Evolutionary conservation across 108 stramenopile species (phyloP).

Genomic region (Thalassiosira profunda): DNA sequence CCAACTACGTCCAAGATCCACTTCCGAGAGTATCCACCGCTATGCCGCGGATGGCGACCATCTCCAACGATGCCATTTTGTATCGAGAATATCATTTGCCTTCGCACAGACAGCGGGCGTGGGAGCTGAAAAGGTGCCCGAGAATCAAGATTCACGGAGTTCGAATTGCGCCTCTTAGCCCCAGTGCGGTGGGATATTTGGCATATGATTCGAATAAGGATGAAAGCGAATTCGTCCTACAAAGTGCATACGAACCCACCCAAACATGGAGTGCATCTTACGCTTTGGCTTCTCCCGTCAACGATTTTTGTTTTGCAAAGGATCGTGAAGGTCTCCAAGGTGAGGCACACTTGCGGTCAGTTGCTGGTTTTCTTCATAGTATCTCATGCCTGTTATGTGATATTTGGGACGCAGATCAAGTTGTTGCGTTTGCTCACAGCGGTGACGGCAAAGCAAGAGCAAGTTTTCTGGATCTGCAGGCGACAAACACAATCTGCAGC

Average conservation of each 20-base stretch:
- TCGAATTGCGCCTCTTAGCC: constrained; percentile 13
- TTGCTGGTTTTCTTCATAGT: neutral
- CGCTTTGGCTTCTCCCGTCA: neutral
- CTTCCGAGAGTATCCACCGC: neutral
- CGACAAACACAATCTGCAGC: neutral
- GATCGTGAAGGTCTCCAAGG: constrained; percentile 1
- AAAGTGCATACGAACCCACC: neutral
- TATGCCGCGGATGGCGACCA: constrained; percentile 24
- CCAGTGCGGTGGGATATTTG: neutral
- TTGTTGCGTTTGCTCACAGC: constrained; percentile 33
- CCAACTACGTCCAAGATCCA: neutral
- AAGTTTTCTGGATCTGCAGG: constrained; percentile 15
- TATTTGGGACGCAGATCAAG: too few relatives aligned
- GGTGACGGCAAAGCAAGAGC: constrained; percentile 4
- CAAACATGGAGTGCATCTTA: neutral
- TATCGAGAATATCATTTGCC: constrained; percentile 1
- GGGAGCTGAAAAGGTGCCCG: constrained; percentile 1
- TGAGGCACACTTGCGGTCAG: neutral
- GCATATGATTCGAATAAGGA: constrained; percentile 9
- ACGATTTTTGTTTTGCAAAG: constrained; percentile 31
- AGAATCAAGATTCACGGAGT: constrained; percentile 5
- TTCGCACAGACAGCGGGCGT: neutral
- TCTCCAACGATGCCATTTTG: constrained; percentile 3
- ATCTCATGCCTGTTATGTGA: too few relatives aligned
- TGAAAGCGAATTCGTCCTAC: constrained; percentile 6